These are phyloP conservation scores for Dittrichia graveolens DNA, from an alignment of 129 eudicot genomes.

Conservation along the genomic window DNA sequence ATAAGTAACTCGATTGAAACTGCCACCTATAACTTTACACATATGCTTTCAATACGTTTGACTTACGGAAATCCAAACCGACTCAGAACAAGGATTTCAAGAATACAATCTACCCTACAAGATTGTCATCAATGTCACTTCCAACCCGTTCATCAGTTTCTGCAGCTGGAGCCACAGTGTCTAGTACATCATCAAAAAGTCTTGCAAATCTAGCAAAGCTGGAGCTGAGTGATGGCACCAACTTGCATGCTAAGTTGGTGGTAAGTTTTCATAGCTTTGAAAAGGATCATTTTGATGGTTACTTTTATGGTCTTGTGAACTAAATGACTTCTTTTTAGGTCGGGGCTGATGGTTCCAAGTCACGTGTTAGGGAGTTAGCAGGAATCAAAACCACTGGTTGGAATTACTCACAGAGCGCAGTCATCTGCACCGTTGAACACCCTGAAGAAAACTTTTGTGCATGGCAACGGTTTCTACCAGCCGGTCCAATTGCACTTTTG, in stretches of 20 bases:
- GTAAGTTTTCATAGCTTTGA: constrained; percentile 39
- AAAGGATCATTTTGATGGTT: neutral
- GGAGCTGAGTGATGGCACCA: constrained; percentile 78
- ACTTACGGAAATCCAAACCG: constrained; percentile 16
- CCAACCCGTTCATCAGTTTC: constrained; percentile 51
- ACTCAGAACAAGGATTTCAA: constrained; percentile 59
- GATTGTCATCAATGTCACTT: constrained; percentile 68
- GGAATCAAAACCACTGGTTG: constrained; percentile 86
- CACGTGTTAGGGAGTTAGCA: constrained; percentile 85
- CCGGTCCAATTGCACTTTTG: constrained; percentile 93
- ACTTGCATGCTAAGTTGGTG: constrained; percentile 83
- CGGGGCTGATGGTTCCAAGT: constrained; percentile 95
- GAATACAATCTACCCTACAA: constrained; percentile 60
- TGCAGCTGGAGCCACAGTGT: constrained; percentile 22
- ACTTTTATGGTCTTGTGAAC: neutral
- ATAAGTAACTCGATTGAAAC: neutral
- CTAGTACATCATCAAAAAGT: constrained; percentile 31
- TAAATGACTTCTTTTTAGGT: constrained; percentile 42
- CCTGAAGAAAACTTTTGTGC: constrained; percentile 61
- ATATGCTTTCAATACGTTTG: neutral
- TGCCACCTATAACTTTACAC: neutral
- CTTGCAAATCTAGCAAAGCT: constrained; percentile 64
- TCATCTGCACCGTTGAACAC: constrained; percentile 91
- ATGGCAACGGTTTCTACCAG: constrained; percentile 94
- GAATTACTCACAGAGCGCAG: constrained; percentile 90